Evolutionary conservation across 164 flowering plant genomes (phyloP), one percentile per base, ranked within the genome.

Genomic region (Akebia trifoliata): DNA sequence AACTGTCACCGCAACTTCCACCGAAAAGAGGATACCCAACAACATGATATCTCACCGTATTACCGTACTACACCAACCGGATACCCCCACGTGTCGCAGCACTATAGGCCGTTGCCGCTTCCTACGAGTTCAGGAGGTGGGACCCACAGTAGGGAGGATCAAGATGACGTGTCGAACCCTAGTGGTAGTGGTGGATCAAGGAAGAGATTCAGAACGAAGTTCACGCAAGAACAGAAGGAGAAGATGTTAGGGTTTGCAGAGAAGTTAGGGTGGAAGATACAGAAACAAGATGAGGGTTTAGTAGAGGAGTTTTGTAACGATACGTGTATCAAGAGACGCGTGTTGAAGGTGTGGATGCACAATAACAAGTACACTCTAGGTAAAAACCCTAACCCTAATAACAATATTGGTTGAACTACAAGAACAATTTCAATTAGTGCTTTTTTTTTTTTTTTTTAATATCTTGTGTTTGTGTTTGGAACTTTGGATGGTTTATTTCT

Each of bases 291-390:
- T 26, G 59, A 55, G 42, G 35, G 22, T 14, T 47, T 36, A 2
- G 59, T 55, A 18, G 34, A 28, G n/a, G 34, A 40, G 24, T 28
- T 55, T 14, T 55, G 59, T 39, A 36, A 26, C 2, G 59, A 55
- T 22, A 55, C 35, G 5, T 8, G 35, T 55, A 47, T 55, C 8
- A 55, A 55, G 48, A 11, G 59, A 3, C 59, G 40, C 8, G 59
- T 55, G 28, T 47, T 55, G 8, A 55, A 55, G 43, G 59, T 55
- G 2, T 55, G 59, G 59, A 55, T 55, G 59, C 59, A 55, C 35
- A 55, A 55, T 47, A 55, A 55, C 59, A 55, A 55, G 31, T 47
- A 55, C 59, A 55, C 59, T 17, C 48, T 40, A 25, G 59, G 59
- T 55, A 55, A 55, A 55, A 55, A 55, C 59, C 59, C 47, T 55